Base-by-base conservation (phyloP, 257 asterid genomes). In the Misopates orontium region DNA sequence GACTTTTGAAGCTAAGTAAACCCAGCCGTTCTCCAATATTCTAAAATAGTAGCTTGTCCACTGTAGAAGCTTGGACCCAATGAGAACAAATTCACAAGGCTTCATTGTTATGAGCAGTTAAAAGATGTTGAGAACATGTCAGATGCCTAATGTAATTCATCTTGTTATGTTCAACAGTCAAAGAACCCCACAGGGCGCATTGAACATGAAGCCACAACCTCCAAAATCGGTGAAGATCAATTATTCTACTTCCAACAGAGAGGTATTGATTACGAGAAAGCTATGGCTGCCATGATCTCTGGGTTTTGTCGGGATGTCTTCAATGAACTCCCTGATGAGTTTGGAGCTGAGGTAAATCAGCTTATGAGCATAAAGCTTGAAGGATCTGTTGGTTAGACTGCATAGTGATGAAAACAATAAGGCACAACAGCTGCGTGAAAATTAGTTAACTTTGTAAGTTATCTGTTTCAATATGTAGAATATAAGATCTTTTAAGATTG, bases 261-360 rank as follows among this genome's bases (percentile, higher is more conserved):
- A 71, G 98, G 98, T 45, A 85, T 92, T 1, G 96, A 92, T 80
- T 87, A 84, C 1, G 98, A 92, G 79, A 85, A 83, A 79, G 98
- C 97, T 21, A 92, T 89, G 97, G 95, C 97, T n/a, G 89, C 96
- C 54, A 92, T 92, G 98, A 87, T 92, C 12, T 92, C 98, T 49
- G 97, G 98, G 62, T 92, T 92, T 73, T 92, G 98, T 64, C 41
- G 80, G 56, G 98, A 92, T 32, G 98, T 92, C 15, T 92, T 92
- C 82, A 89, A 87, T 47, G 95, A 92, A 67, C 96, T 92, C 1
- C 97, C 98, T 0, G 87, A 85, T 63, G 98, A 92, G 79, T 89
- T 92, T 60, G 97, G 98, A 24, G 91, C 97, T 5, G 98, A 92
- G 80, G 97, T 92, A 67, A 89, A 92, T 78, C 88, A 87, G 78